Base-by-base conservation (phyloP, 2,329 filamentous ascomycete genomes). In the Curvularia spicifera region DNA sequence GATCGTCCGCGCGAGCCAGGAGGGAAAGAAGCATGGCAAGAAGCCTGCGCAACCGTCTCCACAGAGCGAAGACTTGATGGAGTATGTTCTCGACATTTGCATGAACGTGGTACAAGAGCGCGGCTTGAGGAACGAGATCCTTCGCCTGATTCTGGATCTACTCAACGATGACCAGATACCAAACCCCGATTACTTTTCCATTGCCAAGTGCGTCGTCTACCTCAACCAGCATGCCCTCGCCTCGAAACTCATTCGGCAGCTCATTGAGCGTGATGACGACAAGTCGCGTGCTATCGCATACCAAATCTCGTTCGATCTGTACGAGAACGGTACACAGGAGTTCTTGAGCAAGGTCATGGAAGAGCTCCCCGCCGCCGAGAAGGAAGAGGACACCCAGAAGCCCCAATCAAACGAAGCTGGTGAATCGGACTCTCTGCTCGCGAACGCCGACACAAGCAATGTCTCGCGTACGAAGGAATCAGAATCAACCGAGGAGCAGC, bases 61-160 rank as follows among this genome's bases (percentile, higher is more conserved):
- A 3, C 86, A 89, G 28, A 89, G 92, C 18, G 93, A 98, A 74
- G 94, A 98, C 75, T 80, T 99, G 56, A 95, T 99, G 89, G 95
- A 99, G 68, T 99, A 99, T 72, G 90, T 95, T 20, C 81, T 99
- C 61, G 88, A 93, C 67, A 96, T 99, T 66, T 97, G 94, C 82
- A 96, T 99, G 92, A 93, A 96, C 61, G 89, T 98, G 60, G 93
- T 99, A 18, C 95, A 98, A 78, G 95, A 99, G 80, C 87, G 94
- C 52, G 88, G 89, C 47, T 86, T 98, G 72, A 88, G 95, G 61
- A 88, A 88, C 69, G 85, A 89, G 81, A 97, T 99, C 52, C 80
- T 99, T 58, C 89, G 90, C 69, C 84, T 99, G 45, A 95, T 99
- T 55, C 87, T 99, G n/a, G 91, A 94, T 59, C 86, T 99, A n/a